Conservation (phyloP, 495 filamentous ascomycete species). For the Rhypophila decipiens region DNA sequence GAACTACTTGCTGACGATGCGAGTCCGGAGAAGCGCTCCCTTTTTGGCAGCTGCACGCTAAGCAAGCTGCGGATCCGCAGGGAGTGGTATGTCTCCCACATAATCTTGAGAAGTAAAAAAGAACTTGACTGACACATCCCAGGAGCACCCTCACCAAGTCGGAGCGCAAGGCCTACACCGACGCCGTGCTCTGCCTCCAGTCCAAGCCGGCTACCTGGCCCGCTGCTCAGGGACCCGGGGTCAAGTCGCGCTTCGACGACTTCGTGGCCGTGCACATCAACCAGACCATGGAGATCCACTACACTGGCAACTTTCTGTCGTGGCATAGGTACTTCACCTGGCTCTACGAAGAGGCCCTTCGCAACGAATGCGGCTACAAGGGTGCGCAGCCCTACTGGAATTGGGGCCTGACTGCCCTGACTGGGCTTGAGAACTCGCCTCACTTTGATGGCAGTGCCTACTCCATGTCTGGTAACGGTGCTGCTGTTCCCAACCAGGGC, state of each 20-base stretch:
- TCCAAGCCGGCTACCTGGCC: conserved; percentile 32
- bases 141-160: conserved; percentile 39
- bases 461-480: conserved; percentile 53
- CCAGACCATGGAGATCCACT: conserved; percentile 55
- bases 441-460: conserved; percentile 51
- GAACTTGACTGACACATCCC: not conserved
- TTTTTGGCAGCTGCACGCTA: no score
- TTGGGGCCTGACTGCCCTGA: conserved; percentile 36
- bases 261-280: conserved; percentile 61
- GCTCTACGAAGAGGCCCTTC: conserved; percentile 53
- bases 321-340: conserved; percentile 63
- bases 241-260: conserved; percentile 48
- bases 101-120: no score
- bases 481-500: conserved; percentile 14
- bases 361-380: conserved; percentile 59
- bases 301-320: conserved; percentile 54
- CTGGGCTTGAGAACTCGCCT: conserved; percentile 39
- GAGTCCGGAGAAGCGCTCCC: no score
- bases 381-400: conserved; percentile 52
- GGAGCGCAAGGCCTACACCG: conserved; percentile 50
- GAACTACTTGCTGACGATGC: no score
- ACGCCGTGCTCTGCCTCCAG: conserved; percentile 55
- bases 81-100: not conserved
- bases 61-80: not conserved
- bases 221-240: conserved; percentile 12